Evolutionary conservation across 2,329 filamentous ascomycete genomes (phyloP).

Genomic region (Clarireedia paspali): DNA sequence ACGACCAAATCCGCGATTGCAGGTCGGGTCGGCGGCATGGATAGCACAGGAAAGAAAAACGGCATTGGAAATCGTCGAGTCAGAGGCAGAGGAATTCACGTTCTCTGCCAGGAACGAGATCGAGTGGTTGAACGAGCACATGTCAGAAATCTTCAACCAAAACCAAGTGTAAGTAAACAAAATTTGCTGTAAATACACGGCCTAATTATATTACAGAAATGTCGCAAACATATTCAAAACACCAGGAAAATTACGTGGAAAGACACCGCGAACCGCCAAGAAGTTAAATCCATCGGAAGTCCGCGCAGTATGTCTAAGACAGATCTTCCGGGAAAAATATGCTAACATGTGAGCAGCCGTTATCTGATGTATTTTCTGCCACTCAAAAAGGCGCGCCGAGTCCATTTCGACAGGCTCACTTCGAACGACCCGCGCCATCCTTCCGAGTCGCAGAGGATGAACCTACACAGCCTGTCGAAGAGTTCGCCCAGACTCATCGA

Average conservation of each 20-base stretch:
- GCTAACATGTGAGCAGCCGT: slow-evolving; percentile 38
- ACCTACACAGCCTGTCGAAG: slow-evolving; percentile 9
- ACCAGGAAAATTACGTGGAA: slow-evolving; percentile 73
- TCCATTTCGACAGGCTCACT: slow-evolving; percentile 31
- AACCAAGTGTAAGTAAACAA: slow-evolving; percentile 67
- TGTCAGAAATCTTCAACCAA: slow-evolving; percentile 85
- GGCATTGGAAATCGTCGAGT: slow-evolving; percentile 63
- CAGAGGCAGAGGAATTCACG: slow-evolving; percentile 87
- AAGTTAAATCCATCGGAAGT: slow-evolving; percentile 51
- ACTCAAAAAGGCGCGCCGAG: slow-evolving; percentile 43
- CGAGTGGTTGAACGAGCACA: slow-evolving; percentile 98
- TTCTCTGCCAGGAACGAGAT: slow-evolving; percentile 90
- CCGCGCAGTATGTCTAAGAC: slow-evolving; percentile 49
- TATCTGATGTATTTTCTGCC: slow-evolving; percentile 51
- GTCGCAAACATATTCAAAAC: slow-evolving; percentile 96
- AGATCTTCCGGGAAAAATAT: background rate
- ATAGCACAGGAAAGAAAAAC: slow-evolving; percentile 76
- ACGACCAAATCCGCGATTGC: slow-evolving; percentile 43
- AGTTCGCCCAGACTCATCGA: background rate
- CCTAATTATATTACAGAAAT: slow-evolving; percentile 50
- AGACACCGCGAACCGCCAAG: slow-evolving; percentile 65
- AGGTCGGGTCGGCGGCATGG: slow-evolving; percentile 80
- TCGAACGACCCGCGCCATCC: slow-evolving; percentile 35
- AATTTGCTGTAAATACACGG: slow-evolving; percentile 4
- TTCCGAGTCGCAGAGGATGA: slow-evolving; percentile 53